A percentile compares a stretch with the other conserved stretches of the same genome.
Conservation (phyloP, 768 basidiomycete genomes). For the Pleurotus eryngii region DNA sequence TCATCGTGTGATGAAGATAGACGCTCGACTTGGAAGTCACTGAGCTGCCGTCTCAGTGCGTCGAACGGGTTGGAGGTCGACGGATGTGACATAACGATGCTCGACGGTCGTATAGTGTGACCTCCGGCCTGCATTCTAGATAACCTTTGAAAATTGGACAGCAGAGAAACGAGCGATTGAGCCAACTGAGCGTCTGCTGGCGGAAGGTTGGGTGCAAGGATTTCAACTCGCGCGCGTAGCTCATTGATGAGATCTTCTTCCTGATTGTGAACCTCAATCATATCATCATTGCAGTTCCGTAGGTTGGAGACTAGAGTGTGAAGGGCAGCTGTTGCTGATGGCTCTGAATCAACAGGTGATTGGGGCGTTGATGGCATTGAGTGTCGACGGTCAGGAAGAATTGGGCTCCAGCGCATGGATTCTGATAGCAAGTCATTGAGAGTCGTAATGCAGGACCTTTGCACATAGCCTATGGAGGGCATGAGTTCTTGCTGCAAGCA, state of each 20-base stretch:
- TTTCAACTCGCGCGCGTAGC: slow-evolving; percentile 51
- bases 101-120: slow-evolving; percentile 11
- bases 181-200: slow-evolving; percentile 60
- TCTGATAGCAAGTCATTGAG: slow-evolving; percentile 65
- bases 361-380: slow-evolving; percentile 52
- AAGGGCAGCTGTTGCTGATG: slow-evolving; percentile 49
- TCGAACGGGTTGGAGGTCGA: slow-evolving; percentile 44
- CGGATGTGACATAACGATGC: slow-evolving; percentile 7
- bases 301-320: slow-evolving; percentile 63
- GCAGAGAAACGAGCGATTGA: slow-evolving; percentile 63
- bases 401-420: slow-evolving; percentile 47
- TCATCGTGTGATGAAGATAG: slow-evolving; percentile 37
- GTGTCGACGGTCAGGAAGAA: slow-evolving; percentile 57
- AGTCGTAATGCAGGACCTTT: slow-evolving; percentile 71
- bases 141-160: slow-evolving; percentile 65
- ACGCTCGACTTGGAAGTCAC: slow-evolving; percentile 60
- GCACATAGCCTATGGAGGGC: slow-evolving; percentile 71
- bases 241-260: slow-evolving; percentile 59
- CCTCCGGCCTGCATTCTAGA: slow-evolving; percentile 37
- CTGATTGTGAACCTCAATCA: slow-evolving; percentile 42
- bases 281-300: slow-evolving; percentile 47
- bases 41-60: slow-evolving; percentile 64
- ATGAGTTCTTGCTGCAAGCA: slow-evolving; percentile 54
- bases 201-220: slow-evolving; percentile 39
- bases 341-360: slow-evolving; percentile 24